Evolutionary conservation across 2,329 filamentous ascomycete genomes (phyloP), one percentile per base, ranked within the genome.

Genomic region (Fusarium nodosum): DNA sequence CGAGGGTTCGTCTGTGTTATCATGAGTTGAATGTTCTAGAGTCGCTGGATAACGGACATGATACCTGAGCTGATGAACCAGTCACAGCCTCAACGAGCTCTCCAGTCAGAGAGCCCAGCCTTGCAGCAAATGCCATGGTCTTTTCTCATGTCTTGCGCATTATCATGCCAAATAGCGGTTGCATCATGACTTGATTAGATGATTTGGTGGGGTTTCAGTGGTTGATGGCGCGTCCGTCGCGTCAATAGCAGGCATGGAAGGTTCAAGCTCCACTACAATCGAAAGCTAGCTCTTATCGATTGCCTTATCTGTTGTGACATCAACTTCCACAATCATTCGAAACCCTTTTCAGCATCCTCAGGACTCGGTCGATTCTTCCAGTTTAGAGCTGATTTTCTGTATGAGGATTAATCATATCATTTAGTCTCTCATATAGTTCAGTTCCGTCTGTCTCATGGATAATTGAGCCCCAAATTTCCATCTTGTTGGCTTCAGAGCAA

Each of bases 71-170:
- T 44, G 85, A 81, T 41, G 85, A 81, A n/a, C 83, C 84, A 15
- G 89, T 85, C 64, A 94, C 82, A 42, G 86, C 83, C 41, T 86
- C 84, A 64, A 97, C 85, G 33, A 97, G 86, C 76, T 93, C 88
- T 66, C 92, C 91, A 2, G 88, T 88, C 72, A 94, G 83, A 58
- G 85, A 82, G 48, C 84, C 86, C 58, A 94, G 80, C 76, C 84
- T 86, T 68, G 90, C 88, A 72, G 89, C 85, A 78, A 92, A 90
- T 36, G 92, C 88, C 92, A 97, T 97, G 38, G 16, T 61, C 38
- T 26, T 36, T 36, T 64, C 53, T 74, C 69, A 73, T 70, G 46
- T 52, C 50, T 42, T 36, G 38, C 47, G 26, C 55, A 54, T 65
- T 44, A 39, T 68, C 51, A 60, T 68, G 48, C 36, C 55, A 36